Conservation (phyloP, 2,329 filamentous ascomycete genomes). For the Berkeleyomyces rouxiae region DNA sequence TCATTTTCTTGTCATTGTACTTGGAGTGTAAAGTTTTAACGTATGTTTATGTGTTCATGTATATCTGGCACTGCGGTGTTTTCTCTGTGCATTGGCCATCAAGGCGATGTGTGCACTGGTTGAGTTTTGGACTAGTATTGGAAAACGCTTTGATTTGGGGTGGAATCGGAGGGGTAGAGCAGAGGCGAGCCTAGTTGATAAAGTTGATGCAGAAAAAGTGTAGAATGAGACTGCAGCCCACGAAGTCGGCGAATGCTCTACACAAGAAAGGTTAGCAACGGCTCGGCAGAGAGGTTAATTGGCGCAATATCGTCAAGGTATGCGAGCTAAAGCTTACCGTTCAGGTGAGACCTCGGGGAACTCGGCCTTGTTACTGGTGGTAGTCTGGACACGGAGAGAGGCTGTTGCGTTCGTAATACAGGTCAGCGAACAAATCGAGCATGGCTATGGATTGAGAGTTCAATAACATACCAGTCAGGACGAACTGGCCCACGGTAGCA, state of each 20-base stretch:
- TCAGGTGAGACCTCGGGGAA: slow-evolving; percentile 66
- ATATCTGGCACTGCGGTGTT: slow-evolving; percentile 1
- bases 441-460: not conserved
- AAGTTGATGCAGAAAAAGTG: slow-evolving; percentile 99
- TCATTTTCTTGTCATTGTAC: not conserved
- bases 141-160: not conserved
- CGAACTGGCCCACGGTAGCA: slow-evolving; percentile 91
- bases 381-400: slow-evolving; percentile 80
- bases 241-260: slow-evolving; percentile 89
- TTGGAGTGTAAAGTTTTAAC: not conserved
- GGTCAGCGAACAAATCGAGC: not conserved
- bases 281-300: not conserved
- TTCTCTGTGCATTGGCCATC: not conserved
- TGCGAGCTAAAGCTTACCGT: slow-evolving; percentile 34
- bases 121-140: not conserved
- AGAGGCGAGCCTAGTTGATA: slow-evolving; percentile 55
- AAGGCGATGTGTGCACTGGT: not conserved
- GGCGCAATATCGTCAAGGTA: too few species aligned
- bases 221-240: slow-evolving; percentile 85
- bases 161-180: not conserved
- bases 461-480: slow-evolving; percentile 56
- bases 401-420: slow-evolving; percentile 23
- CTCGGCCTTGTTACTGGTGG: slow-evolving; percentile 60
- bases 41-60: not conserved
- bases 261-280: not conserved